A percentile compares a stretch with the other conserved stretches of the same genome.
These are phyloP conservation scores for Cystobasidium sp. DNA, from an alignment of 1,284 basidiomycete genomes.

Conservation along the genomic window DNA sequence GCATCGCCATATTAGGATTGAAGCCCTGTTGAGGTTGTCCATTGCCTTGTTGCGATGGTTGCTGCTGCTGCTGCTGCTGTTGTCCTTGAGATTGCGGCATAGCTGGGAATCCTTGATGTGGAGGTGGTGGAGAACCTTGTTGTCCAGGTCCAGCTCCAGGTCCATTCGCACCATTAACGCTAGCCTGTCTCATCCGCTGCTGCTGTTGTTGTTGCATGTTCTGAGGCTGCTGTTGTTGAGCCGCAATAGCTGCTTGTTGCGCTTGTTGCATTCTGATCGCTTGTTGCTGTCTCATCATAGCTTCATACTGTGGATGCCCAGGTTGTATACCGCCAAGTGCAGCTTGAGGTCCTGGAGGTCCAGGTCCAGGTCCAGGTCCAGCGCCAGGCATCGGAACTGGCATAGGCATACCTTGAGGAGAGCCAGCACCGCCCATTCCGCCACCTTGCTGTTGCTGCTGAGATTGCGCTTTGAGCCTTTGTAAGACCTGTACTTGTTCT, in stretches of 20 bases:
- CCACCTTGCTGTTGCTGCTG: conserved; percentile 17
- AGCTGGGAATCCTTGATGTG: conserved; percentile 1
- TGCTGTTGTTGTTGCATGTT: conserved; percentile 8
- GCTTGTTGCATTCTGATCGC: conserved; percentile 15
- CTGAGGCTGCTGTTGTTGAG: not conserved
- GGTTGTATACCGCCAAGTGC: conserved; percentile 1
- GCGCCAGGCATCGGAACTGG: not conserved
- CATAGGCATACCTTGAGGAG: not conserved
- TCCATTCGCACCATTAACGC: not conserved
- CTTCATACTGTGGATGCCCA: conserved; percentile 28
- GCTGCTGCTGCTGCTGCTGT: conserved; percentile 8
- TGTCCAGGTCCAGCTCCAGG: not conserved
- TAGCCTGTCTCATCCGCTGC: conserved; percentile 27
- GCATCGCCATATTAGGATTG: conserved; percentile 24
- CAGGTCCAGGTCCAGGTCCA: conserved; percentile 15
- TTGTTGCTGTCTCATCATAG: conserved; percentile 30
- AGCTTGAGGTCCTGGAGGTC: not conserved
- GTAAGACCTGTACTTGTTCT: conserved; percentile 23
- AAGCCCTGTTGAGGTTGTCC: conserved; percentile 11
- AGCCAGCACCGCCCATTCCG: not conserved
- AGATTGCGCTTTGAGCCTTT: conserved; percentile 13
- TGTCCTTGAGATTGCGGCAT: conserved; percentile 15
- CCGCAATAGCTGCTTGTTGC: conserved; percentile 5
- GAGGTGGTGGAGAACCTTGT: conserved; percentile 6
- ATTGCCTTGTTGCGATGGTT: not conserved